Evolutionary conservation across 257 asterid genomes (phyloP).

Genomic region (Paraleonurus japonicus): DNA sequence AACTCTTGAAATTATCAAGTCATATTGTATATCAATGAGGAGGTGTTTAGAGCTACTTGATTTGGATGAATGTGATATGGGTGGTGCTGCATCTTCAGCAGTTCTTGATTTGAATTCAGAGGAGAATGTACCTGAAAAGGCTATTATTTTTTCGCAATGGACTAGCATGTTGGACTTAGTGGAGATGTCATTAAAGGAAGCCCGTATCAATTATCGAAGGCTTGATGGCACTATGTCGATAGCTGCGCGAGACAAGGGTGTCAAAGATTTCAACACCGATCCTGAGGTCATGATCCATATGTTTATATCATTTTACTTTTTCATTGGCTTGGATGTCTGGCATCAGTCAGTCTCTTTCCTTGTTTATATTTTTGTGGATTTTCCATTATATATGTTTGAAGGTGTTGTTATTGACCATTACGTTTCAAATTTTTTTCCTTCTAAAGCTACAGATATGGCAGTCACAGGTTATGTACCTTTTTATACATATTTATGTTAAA

Average conservation of each 20-base stretch:
- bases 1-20: slow-evolving; percentile 60
- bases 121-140: slow-evolving; percentile 55
- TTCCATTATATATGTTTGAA: background rate
- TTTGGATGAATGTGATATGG: slow-evolving; percentile 33
- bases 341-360: background rate
- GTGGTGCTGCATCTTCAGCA: slow-evolving; percentile 45
- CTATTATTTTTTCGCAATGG: slow-evolving; percentile 98
- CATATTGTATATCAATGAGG: slow-evolving; percentile 42
- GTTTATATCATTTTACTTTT: slow-evolving; percentile 16
- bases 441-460: background rate
- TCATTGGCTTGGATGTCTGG: background rate
- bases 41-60: slow-evolving; percentile 33
- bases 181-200: slow-evolving; percentile 63
- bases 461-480: background rate
- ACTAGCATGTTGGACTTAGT: slow-evolving; percentile 91
- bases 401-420: slow-evolving; percentile 8
- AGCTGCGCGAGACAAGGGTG: slow-evolving; percentile 91
- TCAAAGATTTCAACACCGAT: slow-evolving; percentile 82
- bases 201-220: slow-evolving; percentile 61
- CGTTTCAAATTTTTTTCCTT: background rate
- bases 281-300: slow-evolving; percentile 60
- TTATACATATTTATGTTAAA: background rate
- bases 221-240: slow-evolving; percentile 98
- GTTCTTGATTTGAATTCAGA: slow-evolving; percentile 32
- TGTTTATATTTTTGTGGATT: background rate